Percentiles rank a stretch among this genome's conserved stretches.
phyloP scores from a whole-genome alignment of 1,139 yeast species.

The Geotrichum carabidarum region DNA sequence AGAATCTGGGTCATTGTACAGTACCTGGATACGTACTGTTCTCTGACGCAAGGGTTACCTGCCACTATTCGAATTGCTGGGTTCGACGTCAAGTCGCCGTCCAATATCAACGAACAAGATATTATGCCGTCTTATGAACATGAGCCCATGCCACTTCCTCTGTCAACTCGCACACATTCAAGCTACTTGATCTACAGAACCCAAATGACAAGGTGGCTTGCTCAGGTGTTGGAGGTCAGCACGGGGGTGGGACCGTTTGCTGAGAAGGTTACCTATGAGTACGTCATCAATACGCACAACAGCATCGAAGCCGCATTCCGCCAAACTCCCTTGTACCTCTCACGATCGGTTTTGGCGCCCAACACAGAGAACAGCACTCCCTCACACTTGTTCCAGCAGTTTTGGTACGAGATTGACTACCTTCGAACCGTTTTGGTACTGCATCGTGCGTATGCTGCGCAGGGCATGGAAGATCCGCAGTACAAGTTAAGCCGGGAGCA shows the following conservation, averaged over 20 bases:
- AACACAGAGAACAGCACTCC: conserved; percentile 17
- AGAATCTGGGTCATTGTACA: conserved; percentile 32
- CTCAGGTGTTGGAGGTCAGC: conserved; percentile 12
- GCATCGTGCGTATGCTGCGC: conserved; percentile 33
- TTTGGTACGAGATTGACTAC: conserved; percentile 33
- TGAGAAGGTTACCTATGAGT: conserved; percentile 22
- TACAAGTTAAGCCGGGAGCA: conserved; percentile 28
- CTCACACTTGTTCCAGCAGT: conserved; percentile 29
- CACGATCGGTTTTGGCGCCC: conserved; percentile 9
- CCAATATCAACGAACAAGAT: conserved; percentile 28
- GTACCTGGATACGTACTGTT: conserved; percentile 28
- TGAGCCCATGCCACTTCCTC: conserved; percentile 21
- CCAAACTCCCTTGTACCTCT: conserved; percentile 25
- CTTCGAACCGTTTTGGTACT: conserved; percentile 32
- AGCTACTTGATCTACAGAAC: conserved; percentile 8
- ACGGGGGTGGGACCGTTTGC: conserved; percentile 1
- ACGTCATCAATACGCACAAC: conserved; percentile 28
- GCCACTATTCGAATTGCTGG: conserved; percentile 29
- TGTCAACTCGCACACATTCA: conserved; percentile 9
- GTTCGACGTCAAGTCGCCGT: conserved; percentile 31
- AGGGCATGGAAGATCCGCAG: conserved; percentile 23
- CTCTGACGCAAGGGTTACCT: conserved; percentile 35
- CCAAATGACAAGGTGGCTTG: conserved; percentile 1
- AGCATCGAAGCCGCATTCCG: conserved; percentile 27
- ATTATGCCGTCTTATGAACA: not conserved